phyloP scores from a whole-genome alignment of 2,329 filamentous ascomycete genomes.

The Arthrobotrys sinensis region DNA sequence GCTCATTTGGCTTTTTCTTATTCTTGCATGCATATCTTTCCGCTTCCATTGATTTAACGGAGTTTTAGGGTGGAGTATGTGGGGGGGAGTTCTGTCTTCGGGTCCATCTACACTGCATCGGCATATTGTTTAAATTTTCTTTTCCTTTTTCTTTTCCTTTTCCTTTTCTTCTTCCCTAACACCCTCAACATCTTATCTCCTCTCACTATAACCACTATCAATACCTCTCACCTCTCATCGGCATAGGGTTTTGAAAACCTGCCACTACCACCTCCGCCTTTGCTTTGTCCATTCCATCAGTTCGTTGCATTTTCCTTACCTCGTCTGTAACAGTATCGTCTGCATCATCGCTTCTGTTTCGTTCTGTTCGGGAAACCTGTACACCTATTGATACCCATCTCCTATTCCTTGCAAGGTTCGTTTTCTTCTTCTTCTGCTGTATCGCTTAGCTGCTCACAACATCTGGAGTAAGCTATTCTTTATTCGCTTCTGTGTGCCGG shows the following conservation, averaged over 20 bases:
- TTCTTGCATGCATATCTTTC: constrained; percentile 33
- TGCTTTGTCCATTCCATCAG: neutral
- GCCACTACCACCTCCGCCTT: neutral
- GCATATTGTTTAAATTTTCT: constrained; percentile 11
- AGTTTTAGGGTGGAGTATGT: constrained; percentile 55
- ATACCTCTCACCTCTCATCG: neutral
- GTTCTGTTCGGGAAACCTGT: constrained; percentile 39
- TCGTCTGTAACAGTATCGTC: constrained; percentile 49
- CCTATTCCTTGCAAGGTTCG: neutral
- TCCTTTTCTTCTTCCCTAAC: no score
- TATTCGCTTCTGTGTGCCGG: constrained; percentile 23
- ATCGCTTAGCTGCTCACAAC: constrained; percentile 14
- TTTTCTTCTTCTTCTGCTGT: constrained; percentile 8
- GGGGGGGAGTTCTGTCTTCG: constrained; percentile 35
- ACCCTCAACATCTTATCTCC: neutral
- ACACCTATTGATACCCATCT: constrained; percentile 59
- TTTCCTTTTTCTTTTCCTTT: constrained; percentile 15
- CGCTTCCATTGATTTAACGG: constrained; percentile 31
- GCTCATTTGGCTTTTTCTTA: constrained; percentile 18
- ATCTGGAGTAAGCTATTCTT: constrained; percentile 1
- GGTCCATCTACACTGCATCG: constrained; percentile 38
- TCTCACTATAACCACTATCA: neutral
- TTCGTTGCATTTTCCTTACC: constrained; percentile 33
- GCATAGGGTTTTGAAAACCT: constrained; percentile 54
- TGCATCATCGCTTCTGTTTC: constrained; percentile 25